Base-by-base conservation (phyloP, 352 stramenopile genomes). In the Sclerospora graminicola region DNA sequence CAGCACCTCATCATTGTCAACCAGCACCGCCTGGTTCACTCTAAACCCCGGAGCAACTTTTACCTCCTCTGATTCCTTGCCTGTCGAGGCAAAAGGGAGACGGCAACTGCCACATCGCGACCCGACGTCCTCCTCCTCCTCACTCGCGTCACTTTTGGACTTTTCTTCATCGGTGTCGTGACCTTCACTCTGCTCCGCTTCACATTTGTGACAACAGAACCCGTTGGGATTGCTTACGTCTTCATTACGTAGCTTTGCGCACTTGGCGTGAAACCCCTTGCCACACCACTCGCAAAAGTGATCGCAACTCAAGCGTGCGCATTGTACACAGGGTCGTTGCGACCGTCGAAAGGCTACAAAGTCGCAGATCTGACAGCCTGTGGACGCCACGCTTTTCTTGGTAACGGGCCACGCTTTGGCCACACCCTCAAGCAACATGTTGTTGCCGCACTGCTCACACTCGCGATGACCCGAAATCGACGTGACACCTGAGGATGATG, bases 231-330 rank as follows among this genome's bases (percentile, higher is more conserved):
- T 58, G 26, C 46, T 45, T 51, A 85, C 62, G 11, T 85, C 69
- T 32, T 89, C 77, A 35, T 65, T 53, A 1, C 61, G 41, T 19
- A 54, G 20, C 21, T 63, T 63, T 13, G 77, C 80, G 48, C 80
- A 92, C 46, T 81, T 84, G 1, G 40, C 58, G 60, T 92, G 80
- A 54, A 83, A 85, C 30, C 80, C 80, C 32, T 82, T 73, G 47
- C 77, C 80, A 42, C 80, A 92, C 75, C 75, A 89, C 28, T 92
- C 80, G 54, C 80, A 92, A 34, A 89, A 92, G 36, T 83, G 61
- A 34, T 92, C 70, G 49, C 77, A 89, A 23, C 65, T 59, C 6
- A 54, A 57, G 33, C 65, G 69, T 23, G 66, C 33, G 51, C 80
- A 92, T 32, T 75, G 54, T 7, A 85, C 60, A 40, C 80, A 92